Conservation (phyloP, 768 basidiomycete genomes). For the Suillus alpinus region DNA sequence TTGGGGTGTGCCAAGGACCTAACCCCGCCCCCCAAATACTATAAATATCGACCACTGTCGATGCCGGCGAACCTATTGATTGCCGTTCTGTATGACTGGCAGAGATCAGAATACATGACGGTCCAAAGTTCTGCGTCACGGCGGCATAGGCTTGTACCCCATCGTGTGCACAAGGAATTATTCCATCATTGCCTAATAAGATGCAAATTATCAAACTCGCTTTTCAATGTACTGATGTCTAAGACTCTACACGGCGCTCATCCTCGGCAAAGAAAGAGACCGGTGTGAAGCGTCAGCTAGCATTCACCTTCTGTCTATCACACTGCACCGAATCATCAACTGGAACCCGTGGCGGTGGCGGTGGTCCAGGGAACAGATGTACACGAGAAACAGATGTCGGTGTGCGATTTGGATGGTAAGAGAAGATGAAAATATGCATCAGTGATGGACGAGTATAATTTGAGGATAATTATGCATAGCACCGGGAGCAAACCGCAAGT, state of each 20-base stretch:
- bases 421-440: neutral
- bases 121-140: neutral
- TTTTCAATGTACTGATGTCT: neutral
- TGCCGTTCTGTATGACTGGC: neutral
- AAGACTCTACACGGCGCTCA: neutral
- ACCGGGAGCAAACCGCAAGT: neutral
- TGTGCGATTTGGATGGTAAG: neutral
- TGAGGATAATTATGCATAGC: neutral
- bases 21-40: neutral
- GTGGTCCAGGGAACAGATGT: neutral
- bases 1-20: neutral
- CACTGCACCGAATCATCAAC: neutral
- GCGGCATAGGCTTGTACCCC: neutral
- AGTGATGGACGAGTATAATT: neutral
- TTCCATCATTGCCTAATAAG: neutral
- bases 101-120: too few relatives aligned
- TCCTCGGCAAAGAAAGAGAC: neutral
- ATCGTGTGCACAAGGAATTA: neutral
- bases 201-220: neutral
- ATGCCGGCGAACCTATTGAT: neutral
- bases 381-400: neutral
- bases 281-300: too few relatives aligned
- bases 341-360: neutral
- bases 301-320: neutral
- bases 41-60: neutral